Conservation (phyloP, 129 eudicot species). For the Artemisia argyi region DNA sequence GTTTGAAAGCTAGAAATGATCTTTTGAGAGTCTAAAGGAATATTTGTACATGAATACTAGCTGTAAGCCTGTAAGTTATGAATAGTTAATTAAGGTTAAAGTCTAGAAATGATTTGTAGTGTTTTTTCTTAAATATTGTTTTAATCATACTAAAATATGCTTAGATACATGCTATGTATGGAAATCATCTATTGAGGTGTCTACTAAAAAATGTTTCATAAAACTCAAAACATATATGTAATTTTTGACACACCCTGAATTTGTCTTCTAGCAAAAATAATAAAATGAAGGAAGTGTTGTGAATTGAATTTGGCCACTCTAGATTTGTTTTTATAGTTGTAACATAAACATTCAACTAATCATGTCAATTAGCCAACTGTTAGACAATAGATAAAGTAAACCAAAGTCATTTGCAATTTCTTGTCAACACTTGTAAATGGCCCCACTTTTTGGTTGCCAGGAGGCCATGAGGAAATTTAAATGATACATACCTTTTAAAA, state of each 20-base stretch:
- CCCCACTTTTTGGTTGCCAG: conserved; percentile 65
- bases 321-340: conserved; percentile 26
- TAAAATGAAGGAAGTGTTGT: conserved; percentile 24
- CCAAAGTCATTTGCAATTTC: conserved; percentile 35
- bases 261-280: conserved; percentile 23
- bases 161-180: no score
- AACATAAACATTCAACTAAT: conserved; percentile 29
- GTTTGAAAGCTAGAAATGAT: no score
- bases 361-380: conserved; percentile 57
- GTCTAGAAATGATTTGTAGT: no score
- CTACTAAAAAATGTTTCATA: background rate
- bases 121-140: no score
- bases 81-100: no score
- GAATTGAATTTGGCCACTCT: conserved; percentile 58
- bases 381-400: conserved; percentile 44
- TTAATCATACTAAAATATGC: no score
- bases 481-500: conserved; percentile 19
- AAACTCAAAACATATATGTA: background rate
- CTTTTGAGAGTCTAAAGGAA: no score
- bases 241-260: background rate
- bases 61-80: no score
- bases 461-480: conserved; percentile 33
- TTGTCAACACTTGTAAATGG: conserved; percentile 39
- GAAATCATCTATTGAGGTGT: no score
- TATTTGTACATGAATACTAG: no score